A percentile compares a stretch with the other conserved stretches of the same genome.
These are phyloP conservation scores for Botrytis elliptica DNA, from an alignment of 2,329 filamentous ascomycete genomes.

Conservation along the genomic window DNA sequence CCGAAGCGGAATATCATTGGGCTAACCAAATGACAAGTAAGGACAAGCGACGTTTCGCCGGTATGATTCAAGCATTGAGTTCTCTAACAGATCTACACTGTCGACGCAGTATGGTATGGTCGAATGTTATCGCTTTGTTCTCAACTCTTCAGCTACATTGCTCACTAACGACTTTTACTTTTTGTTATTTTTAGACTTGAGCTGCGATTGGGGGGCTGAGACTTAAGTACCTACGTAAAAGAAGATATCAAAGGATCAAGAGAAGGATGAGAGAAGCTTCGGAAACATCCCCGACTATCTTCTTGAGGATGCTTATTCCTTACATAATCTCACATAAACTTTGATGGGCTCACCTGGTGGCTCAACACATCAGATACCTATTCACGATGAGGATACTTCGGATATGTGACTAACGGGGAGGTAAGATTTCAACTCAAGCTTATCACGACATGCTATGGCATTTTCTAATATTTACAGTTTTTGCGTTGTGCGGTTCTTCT, in stretches of 20 bases:
- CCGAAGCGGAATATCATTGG: background rate
- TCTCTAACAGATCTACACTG: background rate
- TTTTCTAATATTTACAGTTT: background rate
- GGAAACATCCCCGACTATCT: background rate
- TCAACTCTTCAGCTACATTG: background rate
- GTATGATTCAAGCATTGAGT: background rate
- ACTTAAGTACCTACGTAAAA: background rate
- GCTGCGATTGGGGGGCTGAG: background rate
- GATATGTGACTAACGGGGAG: no score
- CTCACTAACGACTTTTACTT: background rate
- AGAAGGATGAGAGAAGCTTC: background rate
- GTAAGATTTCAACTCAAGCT: background rate
- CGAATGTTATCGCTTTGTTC: background rate
- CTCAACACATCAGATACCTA: background rate
- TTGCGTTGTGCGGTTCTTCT: background rate
- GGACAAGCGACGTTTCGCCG: background rate
- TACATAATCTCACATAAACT: background rate
- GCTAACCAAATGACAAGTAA: background rate
- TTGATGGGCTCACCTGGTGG: background rate
- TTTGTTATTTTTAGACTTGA: background rate
- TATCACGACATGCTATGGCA: no score
- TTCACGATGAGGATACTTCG: background rate
- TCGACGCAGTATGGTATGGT: background rate
- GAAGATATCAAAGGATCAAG: background rate
- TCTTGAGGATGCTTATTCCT: background rate